A percentile compares a stretch with the other conserved stretches of the same genome.
These are phyloP conservation scores for Usnea hakonensis DNA, from an alignment of 495 filamentous ascomycete genomes.

Conservation along the genomic window DNA sequence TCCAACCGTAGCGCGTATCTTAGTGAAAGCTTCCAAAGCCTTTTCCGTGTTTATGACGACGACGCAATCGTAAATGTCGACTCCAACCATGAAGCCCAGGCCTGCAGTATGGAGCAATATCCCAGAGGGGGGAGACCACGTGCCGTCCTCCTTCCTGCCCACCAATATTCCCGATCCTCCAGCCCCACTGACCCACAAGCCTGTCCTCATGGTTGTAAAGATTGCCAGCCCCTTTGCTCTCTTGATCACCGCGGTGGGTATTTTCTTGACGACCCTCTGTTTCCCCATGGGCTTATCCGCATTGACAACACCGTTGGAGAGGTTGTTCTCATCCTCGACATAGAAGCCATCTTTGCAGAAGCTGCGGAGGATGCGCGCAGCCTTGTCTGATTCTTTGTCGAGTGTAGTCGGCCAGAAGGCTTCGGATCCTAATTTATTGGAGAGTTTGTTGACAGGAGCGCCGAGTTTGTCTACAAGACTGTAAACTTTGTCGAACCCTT, in stretches of 20 bases:
- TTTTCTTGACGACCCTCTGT: conserved; percentile 70
- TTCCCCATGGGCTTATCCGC: conserved; percentile 49
- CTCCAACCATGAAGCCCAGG: conserved; percentile 79
- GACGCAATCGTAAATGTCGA: conserved; percentile 91
- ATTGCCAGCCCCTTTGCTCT: conserved; percentile 81
- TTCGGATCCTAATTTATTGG: conserved; percentile 66
- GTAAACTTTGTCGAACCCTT: conserved; percentile 51
- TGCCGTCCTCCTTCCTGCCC: conserved; percentile 63
- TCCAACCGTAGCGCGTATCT: conserved; percentile 67
- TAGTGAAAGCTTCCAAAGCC: conserved; percentile 73
- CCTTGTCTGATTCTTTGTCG: conserved; percentile 77
- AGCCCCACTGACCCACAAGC: conserved; percentile 83
- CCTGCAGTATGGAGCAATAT: conserved; percentile 82
- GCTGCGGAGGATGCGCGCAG: conserved; percentile 67
- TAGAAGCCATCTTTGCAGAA: conserved; percentile 74
- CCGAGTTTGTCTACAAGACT: conserved; percentile 47
- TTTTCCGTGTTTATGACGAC: conserved; percentile 79
- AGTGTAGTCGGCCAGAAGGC: conserved; percentile 75
- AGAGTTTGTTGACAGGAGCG: conserved; percentile 64
- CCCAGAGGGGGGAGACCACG: conserved; percentile 82
- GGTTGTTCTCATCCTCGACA: conserved; percentile 30
- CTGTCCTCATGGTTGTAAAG: conserved; percentile 89
- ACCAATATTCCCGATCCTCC: conserved; percentile 78
- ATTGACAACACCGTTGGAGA: conserved; percentile 14
- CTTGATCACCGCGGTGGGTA: conserved; percentile 71